These are phyloP conservation scores for Tillandsia fasciculata DNA, from an alignment of 176 grass and related monocot species.

Conservation along the genomic window DNA sequence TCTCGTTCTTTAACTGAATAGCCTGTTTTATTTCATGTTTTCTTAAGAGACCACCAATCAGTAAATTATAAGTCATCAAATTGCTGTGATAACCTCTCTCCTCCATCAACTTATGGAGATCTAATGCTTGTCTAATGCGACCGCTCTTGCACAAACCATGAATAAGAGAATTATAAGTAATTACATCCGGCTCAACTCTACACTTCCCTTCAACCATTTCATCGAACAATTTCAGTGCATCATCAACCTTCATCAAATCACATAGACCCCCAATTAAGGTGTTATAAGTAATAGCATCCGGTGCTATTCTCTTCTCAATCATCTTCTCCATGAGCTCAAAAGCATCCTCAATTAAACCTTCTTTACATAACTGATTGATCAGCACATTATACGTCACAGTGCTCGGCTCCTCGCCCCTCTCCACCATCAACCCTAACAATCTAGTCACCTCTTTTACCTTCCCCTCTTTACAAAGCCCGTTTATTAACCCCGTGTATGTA, in stretches of 20 bases:
- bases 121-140: conserved; percentile 22
- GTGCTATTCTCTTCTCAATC: conserved; percentile 16
- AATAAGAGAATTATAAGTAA: conserved; percentile 51
- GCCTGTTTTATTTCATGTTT: conserved; percentile 17
- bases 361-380: conserved; percentile 33
- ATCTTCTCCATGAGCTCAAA: conserved; percentile 28
- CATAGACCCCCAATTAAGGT: conserved; percentile 28
- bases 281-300: conserved; percentile 34
- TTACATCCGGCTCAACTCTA: conserved; percentile 25
- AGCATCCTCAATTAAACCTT: conserved; percentile 29
- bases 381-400: conserved; percentile 33
- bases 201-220: conserved; percentile 33
- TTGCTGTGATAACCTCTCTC: conserved; percentile 14
- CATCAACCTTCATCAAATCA: conserved; percentile 32
- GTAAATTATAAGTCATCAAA: conserved; percentile 34
- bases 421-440: conserved; percentile 44
- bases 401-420: conserved; percentile 40
- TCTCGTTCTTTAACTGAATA: conserved; percentile 27
- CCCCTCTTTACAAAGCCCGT: conserved; percentile 51
- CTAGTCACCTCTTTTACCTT: conserved; percentile 27
- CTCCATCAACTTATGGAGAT: conserved; percentile 33
- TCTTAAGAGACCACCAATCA: conserved; percentile 32
- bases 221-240: conserved; percentile 27
- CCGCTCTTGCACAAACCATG: conserved; percentile 45
- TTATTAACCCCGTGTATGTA: conserved; percentile 33